Evolutionary conservation across 805 yeast species (phyloP).

Genomic region (Starmerella etchellsii): DNA sequence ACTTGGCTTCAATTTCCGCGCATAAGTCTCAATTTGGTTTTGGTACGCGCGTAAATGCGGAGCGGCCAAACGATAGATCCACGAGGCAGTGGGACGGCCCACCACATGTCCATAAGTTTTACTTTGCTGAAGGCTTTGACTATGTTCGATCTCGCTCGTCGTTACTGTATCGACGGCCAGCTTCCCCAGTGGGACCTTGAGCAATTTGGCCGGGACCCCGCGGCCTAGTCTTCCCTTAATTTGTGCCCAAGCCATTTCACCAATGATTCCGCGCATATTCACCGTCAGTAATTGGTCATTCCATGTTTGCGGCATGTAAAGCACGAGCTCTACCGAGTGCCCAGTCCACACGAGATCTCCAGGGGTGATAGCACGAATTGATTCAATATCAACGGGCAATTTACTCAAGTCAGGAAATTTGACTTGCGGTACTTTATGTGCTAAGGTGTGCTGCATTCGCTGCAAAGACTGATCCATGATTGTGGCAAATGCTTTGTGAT

Average conservation of each 20-base stretch:
- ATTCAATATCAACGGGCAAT: not conserved
- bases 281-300: not conserved
- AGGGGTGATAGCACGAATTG: not conserved
- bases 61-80: not conserved
- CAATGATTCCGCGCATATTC: slow-evolving; percentile 1
- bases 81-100: not conserved
- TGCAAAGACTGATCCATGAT: not conserved
- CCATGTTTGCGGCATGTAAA: not conserved
- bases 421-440: not conserved
- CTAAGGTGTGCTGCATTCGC: not conserved
- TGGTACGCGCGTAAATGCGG: not conserved
- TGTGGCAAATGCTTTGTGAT: not conserved
- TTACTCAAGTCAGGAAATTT: not conserved
- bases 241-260: not conserved
- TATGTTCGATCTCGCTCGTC: not conserved
- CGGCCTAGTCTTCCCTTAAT: not conserved
- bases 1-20: not conserved
- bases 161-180: not conserved
- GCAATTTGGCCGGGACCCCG: not conserved
- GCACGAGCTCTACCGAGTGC: not conserved
- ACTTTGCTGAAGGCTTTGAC: not conserved
- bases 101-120: not conserved
- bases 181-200: not conserved
- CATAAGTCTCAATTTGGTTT: not conserved
- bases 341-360: not conserved